phyloP scores from a whole-genome alignment of 352 stramenopile species.

The Bremia lactucae region DNA sequence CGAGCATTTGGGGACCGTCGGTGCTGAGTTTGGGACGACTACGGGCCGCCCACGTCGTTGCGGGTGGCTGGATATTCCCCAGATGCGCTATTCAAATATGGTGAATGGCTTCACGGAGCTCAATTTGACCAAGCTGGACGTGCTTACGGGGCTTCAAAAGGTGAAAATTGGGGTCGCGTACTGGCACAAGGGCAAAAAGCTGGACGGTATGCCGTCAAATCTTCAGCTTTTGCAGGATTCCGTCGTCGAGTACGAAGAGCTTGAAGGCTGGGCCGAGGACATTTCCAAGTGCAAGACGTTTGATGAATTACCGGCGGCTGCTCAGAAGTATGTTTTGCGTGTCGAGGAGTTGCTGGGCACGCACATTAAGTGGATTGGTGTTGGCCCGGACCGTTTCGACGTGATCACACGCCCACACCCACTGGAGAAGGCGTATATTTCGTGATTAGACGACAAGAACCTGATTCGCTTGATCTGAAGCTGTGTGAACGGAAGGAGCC shows the following conservation, averaged over 20 bases:
- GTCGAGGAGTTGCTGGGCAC: slow-evolving; percentile 95
- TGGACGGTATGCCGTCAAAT: slow-evolving; percentile 92
- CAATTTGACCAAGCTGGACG: slow-evolving; percentile 99
- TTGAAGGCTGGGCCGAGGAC: slow-evolving; percentile 92
- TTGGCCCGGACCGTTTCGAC: slow-evolving; percentile 92
- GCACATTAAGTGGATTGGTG: slow-evolving; percentile 97
- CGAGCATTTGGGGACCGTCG: slow-evolving; percentile 86
- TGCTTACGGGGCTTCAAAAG: slow-evolving; percentile 93
- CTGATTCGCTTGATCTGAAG: no score
- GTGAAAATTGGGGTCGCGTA: slow-evolving; percentile 94
- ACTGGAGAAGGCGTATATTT: slow-evolving; percentile 53
- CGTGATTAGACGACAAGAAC: no score
- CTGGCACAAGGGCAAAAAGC: slow-evolving; percentile 90
- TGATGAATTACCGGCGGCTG: slow-evolving; percentile 91
- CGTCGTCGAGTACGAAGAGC: slow-evolving; percentile 93
- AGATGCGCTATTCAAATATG: slow-evolving; percentile 90
- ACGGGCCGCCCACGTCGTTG: slow-evolving; percentile 95
- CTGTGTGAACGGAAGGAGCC: no score
- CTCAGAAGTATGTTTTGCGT: slow-evolving; percentile 93
- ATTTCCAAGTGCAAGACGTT: slow-evolving; percentile 94
- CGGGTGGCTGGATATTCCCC: slow-evolving; percentile 97
- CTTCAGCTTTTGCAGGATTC: slow-evolving; percentile 88
- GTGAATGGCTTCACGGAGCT: slow-evolving; percentile 95
- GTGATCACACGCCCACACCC: slow-evolving; percentile 85
- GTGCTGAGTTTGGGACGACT: slow-evolving; percentile 96